A percentile compares a stretch with the other conserved stretches of the same genome.
These are phyloP conservation scores for Rhizopogon sp. DNA, from an alignment of 768 basidiomycete species.

Conservation along the genomic window DNA sequence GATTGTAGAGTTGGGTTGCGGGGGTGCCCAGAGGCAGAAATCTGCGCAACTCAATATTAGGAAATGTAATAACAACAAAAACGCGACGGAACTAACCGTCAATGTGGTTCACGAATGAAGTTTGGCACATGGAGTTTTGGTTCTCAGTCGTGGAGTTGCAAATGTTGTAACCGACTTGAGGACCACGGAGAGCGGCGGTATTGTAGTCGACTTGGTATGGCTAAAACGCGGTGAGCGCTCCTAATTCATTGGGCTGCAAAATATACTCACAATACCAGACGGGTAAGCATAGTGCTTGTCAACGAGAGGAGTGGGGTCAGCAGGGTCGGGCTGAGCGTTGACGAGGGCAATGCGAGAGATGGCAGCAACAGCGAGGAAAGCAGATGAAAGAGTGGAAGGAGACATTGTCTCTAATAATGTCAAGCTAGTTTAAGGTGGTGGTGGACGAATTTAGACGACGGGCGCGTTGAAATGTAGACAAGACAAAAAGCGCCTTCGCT, in stretches of 20 bases:
- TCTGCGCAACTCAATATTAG: slow-evolving; percentile 37
- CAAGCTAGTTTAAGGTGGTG: background rate
- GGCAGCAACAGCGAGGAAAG: slow-evolving; percentile 34
- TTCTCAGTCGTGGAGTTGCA: slow-evolving; percentile 66
- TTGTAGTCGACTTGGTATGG: slow-evolving; percentile 46
- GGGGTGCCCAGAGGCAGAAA: slow-evolving; percentile 65
- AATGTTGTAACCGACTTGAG: slow-evolving; percentile 59
- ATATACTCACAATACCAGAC: slow-evolving; percentile 32
- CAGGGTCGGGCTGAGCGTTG: slow-evolving; percentile 31
- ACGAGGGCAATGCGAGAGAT: slow-evolving; percentile 26
- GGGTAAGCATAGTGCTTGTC: slow-evolving; percentile 43
- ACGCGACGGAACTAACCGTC: slow-evolving; percentile 26
- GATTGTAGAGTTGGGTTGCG: slow-evolving; percentile 46
- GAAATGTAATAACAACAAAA: slow-evolving; percentile 14
- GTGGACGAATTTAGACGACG: background rate
- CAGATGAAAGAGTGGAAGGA: slow-evolving; percentile 36
- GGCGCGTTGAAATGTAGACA: background rate
- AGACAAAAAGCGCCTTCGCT: background rate
- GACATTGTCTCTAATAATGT: slow-evolving; percentile 26
- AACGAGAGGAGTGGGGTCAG: slow-evolving; percentile 42
- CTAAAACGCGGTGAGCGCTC: slow-evolving; percentile 18
- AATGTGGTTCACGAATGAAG: slow-evolving; percentile 56
- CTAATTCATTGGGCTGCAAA: too few species aligned
- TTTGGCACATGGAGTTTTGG: slow-evolving; percentile 65
- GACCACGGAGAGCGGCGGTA: slow-evolving; percentile 40